phyloP scores from a whole-genome alignment of 345 rosid genomes.

The Eucalyptus paniculata region DNA sequence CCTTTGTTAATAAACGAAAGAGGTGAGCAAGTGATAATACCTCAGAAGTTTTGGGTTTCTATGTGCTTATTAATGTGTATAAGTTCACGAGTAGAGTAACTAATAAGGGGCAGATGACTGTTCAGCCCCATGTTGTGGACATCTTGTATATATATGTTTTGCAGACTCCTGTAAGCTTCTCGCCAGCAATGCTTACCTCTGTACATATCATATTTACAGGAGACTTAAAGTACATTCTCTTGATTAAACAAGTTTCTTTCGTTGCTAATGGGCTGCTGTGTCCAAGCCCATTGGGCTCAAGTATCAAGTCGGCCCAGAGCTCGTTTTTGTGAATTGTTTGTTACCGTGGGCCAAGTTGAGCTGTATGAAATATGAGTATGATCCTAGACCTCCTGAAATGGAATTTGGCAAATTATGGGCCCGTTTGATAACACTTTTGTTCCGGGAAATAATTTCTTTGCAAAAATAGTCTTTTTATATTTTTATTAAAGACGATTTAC shows the following conservation, averaged over 20 bases:
- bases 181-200: background rate
- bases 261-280: background rate
- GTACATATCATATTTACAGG: background rate
- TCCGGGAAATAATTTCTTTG: accelerated
- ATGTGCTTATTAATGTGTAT: background rate
- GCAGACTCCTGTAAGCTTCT: background rate
- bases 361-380: background rate
- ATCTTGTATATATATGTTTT: background rate
- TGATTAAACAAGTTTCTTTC: background rate
- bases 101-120: background rate
- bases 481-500: no score
- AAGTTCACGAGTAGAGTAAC: background rate
- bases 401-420: background rate
- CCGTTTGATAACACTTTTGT: accelerated
- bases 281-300: background rate
- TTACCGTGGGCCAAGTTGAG: background rate
- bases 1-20: background rate
- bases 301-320: background rate
- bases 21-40: background rate
- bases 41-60: background rate
- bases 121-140: background rate
- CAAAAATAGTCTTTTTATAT: no score
- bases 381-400: background rate
- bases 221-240: background rate
- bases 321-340: background rate